Conservation (phyloP, 2,329 filamentous ascomycete genomes). For the Microsporum canis region DNA sequence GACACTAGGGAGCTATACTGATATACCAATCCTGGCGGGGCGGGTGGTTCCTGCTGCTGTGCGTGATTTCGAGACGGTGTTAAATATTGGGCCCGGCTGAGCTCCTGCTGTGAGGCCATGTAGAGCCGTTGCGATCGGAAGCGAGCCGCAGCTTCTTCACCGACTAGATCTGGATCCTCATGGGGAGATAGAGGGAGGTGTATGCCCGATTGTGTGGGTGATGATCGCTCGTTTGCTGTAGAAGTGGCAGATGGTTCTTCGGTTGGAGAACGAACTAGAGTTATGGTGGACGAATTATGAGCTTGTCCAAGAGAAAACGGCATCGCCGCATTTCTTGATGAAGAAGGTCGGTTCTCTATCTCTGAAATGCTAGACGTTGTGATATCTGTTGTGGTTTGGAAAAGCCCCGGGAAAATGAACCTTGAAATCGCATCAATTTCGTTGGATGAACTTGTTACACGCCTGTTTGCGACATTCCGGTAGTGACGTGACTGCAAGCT, state of each 20-base stretch:
- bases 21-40: conserved; percentile 27
- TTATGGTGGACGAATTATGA: conserved; percentile 10
- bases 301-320: background rate
- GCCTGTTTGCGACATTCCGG: conserved; percentile 52
- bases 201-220: conserved; percentile 3
- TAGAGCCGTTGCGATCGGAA: conserved; percentile 45
- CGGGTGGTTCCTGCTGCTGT: conserved; percentile 4
- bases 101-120: conserved; percentile 38
- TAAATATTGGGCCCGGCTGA: conserved; percentile 20
- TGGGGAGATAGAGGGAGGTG: conserved; percentile 38
- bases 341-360: background rate
- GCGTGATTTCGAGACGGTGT: background rate
- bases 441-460: conserved; percentile 36
- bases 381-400: conserved; percentile 18
- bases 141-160: conserved; percentile 50
- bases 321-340: background rate
- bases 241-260: conserved; percentile 1
- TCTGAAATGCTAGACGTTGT: background rate
- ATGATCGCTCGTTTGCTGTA: background rate
- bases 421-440: conserved; percentile 14
- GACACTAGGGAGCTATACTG: conserved; percentile 15
- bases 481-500: conserved; percentile 51
- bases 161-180: conserved; percentile 58
- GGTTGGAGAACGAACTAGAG: conserved; percentile 7
- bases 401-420: conserved; percentile 15